Conservation (phyloP, 805 yeast genomes). For the Metschnikowia koreensis region DNA sequence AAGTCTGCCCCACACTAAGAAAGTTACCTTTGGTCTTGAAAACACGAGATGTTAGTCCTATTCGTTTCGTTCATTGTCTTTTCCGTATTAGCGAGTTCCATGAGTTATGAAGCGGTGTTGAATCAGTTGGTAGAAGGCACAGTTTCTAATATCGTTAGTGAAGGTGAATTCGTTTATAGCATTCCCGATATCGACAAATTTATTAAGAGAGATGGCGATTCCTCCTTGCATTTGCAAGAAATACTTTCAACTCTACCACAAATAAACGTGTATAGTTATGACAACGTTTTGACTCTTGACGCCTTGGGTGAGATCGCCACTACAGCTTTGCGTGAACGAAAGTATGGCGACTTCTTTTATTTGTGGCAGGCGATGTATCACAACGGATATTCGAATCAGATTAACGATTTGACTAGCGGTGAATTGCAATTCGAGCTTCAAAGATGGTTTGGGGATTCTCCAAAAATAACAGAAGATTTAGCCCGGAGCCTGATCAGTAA, state of each 20-base stretch:
- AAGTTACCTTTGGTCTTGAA: too few species aligned
- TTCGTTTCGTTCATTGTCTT: too few species aligned
- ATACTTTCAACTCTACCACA: not conserved
- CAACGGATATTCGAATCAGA: not conserved
- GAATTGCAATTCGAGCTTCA: not conserved
- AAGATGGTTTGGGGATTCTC: not conserved
- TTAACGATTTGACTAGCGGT: not conserved
- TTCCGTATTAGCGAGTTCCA: not conserved
- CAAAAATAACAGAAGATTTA: not conserved
- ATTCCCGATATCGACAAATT: not conserved
- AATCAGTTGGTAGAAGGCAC: not conserved
- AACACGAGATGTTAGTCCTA: too few species aligned
- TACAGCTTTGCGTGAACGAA: not conserved
- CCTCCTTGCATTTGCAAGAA: not conserved
- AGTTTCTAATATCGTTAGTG: not conserved
- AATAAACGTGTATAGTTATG: not conserved
- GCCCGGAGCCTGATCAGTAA: not conserved
- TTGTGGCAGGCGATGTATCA: slow-evolving; percentile 3
- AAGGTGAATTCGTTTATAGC: not conserved
- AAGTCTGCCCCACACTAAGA: too few species aligned
- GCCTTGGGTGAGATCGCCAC: not conserved
- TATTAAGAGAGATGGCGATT: not conserved
- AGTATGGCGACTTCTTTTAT: slow-evolving; percentile 2
- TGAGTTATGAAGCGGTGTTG: not conserved
- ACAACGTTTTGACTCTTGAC: not conserved